phyloP scores from a whole-genome alignment of 1,284 basidiomycete species.

The Neotropicomus parvogracilis region DNA sequence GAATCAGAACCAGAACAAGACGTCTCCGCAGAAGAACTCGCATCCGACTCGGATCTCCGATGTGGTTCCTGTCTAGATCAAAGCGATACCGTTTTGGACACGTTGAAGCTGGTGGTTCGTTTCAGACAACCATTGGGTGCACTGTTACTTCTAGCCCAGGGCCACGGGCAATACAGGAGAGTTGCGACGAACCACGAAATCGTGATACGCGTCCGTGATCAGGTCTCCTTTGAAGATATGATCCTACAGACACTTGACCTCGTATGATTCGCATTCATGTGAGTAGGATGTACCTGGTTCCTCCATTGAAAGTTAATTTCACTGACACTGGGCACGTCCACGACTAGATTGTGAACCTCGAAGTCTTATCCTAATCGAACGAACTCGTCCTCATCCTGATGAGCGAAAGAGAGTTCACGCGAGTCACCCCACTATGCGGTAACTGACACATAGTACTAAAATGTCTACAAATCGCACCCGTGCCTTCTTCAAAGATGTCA shows the following conservation, averaged over 20 bases:
- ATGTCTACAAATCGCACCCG: no score
- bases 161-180: constrained; percentile 14
- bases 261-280: not conserved
- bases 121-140: constrained; percentile 16
- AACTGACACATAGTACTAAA: no score
- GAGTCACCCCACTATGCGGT: no score
- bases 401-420: no score
- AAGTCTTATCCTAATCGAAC: no score
- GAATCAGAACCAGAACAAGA: not conserved
- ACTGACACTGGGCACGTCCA: no score
- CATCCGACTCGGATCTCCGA: not conserved
- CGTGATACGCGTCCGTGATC: constrained; percentile 5
- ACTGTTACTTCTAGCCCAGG: constrained; percentile 9
- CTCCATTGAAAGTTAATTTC: no score
- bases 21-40: no score
- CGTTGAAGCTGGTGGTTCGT: constrained; percentile 9
- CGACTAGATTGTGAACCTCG: no score
- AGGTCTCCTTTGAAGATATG: constrained; percentile 8
- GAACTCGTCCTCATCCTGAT: no score
- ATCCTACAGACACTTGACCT: constrained; percentile 9
- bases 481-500: no score
- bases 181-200: constrained; percentile 18
- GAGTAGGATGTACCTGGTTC: no score
- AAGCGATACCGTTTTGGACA: not conserved
- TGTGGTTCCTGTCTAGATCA: not conserved